Evolutionary conservation across 257 asterid genomes (phyloP), one percentile per base, ranked within the genome.

Genomic region (Plantago ovata): DNA sequence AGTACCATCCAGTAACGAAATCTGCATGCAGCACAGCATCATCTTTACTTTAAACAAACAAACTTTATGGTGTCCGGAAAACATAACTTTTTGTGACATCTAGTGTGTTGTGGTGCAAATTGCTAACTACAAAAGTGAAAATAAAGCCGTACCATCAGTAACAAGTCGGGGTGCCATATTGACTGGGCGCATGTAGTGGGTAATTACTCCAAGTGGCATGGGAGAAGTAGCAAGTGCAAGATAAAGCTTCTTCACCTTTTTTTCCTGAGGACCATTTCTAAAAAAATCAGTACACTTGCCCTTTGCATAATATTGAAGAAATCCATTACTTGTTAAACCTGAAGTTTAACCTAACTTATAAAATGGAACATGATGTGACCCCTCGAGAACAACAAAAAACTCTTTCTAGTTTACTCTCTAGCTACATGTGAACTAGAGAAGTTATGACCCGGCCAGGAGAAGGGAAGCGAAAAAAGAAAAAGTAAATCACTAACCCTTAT

Each of bases 141-240:
- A 9, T 18, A 33, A 13, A 43, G 38, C 56, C 62, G 39, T 72
- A 92, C 96, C 98, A 78, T 58, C 79, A 69, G 93, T 80, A 65
- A 88, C 48, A 55, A 92, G 82, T 49, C 91, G 89, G n/a, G 98
- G 96, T 38, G 98, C 93, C 60, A 75, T 81, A 71, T 88, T 92
- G 54, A 77, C 62, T 24, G 96, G 96, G 48, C 95, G 95, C 98
- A 92, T 92, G 67, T 83, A 92, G 80, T 92, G 98, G 28, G 93
- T 71, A 56, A 92, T 66, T 46, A 84, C 67, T 47, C 98, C 96
- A 60, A 74, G 54, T 61, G 96, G 66, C 58, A 88, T 76, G 13
- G 95, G 94, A 74, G 93, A 87, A 72, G 91, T 79, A 47, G 93
- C 90, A 69, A 92, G 94, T 33, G 95, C 98, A 49, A 88, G 89